A percentile compares a stretch with the other conserved stretches of the same genome.
Evolutionary conservation across 306 rosid species (phyloP).

Genomic region (Glycine soja): DNA sequence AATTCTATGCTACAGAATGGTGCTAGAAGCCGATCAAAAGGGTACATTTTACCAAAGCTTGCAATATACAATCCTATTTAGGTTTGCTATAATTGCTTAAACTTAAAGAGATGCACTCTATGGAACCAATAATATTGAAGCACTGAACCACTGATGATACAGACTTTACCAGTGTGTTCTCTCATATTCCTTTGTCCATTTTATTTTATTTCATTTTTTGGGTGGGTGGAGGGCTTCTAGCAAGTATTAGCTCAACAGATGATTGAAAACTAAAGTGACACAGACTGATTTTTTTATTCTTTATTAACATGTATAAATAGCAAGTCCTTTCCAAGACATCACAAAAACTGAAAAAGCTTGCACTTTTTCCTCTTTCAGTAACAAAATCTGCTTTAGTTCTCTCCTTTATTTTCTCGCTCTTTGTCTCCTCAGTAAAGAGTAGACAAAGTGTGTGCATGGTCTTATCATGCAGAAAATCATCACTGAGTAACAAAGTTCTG

Average conservation of each 20-base stretch:
- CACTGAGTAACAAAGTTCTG: not conserved
- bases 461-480: conserved; percentile 8
- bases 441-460: not conserved
- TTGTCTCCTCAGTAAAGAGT: not conserved
- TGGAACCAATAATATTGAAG: conserved; percentile 9
- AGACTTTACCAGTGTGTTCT: not conserved
- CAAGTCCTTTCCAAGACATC: conserved; percentile 23
- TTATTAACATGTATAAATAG: not conserved
- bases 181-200: not conserved
- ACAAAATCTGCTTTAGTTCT: not conserved
- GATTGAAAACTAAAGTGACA: conserved; percentile 7
- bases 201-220: not conserved
- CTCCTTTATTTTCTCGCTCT: not conserved
- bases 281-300: not conserved
- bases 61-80: not conserved
- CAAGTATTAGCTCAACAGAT: conserved; percentile 26
- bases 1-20: conserved; percentile 21
- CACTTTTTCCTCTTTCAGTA: conserved; percentile 11
- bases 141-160: not conserved
- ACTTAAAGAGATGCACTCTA: not conserved
- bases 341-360: conserved; percentile 18
- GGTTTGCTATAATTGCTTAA: not conserved
- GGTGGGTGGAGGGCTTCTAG: not conserved
- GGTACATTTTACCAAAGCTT: not conserved
- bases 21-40: conserved; percentile 8